These are phyloP conservation scores for Begonia fuchsioides DNA, from an alignment of 306 rosid genomes.

Conservation along the genomic window DNA sequence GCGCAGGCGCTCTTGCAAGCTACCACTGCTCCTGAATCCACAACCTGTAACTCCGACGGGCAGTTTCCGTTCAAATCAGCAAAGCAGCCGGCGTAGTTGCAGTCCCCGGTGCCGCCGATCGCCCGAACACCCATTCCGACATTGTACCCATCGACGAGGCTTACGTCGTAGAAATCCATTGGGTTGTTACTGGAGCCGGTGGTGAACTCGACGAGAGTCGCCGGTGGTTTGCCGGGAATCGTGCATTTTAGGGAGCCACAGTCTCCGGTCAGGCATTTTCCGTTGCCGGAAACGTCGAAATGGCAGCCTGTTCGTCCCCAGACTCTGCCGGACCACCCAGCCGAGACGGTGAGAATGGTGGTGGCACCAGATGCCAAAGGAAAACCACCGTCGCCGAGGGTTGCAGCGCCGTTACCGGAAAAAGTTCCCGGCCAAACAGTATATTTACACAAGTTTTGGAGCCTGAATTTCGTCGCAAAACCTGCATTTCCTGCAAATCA, in stretches of 20 bases:
- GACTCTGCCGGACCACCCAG: conserved; percentile 82
- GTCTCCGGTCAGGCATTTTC: conserved; percentile 49
- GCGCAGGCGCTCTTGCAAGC: conserved; percentile 86
- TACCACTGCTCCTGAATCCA: conserved; percentile 24
- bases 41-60: conserved; percentile 48
- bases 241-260: conserved; percentile 48
- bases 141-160: conserved; percentile 86
- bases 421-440: conserved; percentile 78
- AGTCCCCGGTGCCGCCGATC: conserved; percentile 61
- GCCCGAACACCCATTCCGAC: conserved; percentile 63
- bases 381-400: conserved; percentile 57
- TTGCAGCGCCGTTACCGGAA: conserved; percentile 42
- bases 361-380: conserved; percentile 26
- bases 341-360: conserved; percentile 27
- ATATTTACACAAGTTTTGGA: conserved; percentile 46
- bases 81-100: conserved; percentile 75
- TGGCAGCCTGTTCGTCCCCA: conserved; percentile 75
- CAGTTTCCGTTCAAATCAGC: conserved; percentile 45
- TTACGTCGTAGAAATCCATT: conserved; percentile 78
- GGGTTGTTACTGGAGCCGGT: conserved; percentile 11
- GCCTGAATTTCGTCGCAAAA: conserved; percentile 31
- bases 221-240: conserved; percentile 52
- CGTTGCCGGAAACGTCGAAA: conserved; percentile 43
- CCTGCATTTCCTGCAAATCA: conserved; percentile 25
- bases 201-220: conserved; percentile 58